Evolutionary conservation across 148 eudicot species (phyloP), one percentile per base, ranked within the genome.

Genomic region (Fagopyrum tataricum): DNA sequence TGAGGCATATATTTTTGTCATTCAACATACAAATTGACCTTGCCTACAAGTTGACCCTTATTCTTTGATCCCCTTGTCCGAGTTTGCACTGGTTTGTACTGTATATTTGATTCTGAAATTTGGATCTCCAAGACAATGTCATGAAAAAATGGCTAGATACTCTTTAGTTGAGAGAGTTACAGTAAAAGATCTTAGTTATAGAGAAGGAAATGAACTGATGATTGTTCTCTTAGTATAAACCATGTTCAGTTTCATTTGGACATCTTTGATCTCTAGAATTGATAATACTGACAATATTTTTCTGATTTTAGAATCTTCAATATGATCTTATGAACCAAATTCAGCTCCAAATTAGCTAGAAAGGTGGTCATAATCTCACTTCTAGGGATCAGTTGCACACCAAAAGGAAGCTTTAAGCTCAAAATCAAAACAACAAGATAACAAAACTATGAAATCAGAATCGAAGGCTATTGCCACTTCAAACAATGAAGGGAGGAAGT

Each of bases 271-370:
- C 43, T 37, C 14, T 64, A 64, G 20, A 59, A 13, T 12, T 64
- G 69, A 64, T 43, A 12, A 31, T 64, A 43, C 20, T 64, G 69
- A 31, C 64, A 58, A 58, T 20, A 21, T 13, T 58, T 23, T 62
- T 64, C 44, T 37, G 5, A 20, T 64, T 37, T 82, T 75, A 88
- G 92, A 82, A 80, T 75, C 78, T 88, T 74, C 87, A 81, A 74
- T 88, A 86, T 74, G 92, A 82, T 79, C 58, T 40, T 11, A 74
- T 68, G 89, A 88, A 70, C 85, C 86, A 49, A 88, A 88, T 84
- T 86, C 92, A 47, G 82, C 79, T 43, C 68, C 78, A 76, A 84
- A 76, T 72, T 88, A 89, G 92, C 84, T 86, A 43, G 83, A 82
- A 73, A 82, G 92, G 11, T 88, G 92, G 92, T 88, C 92, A 71